Base-by-base conservation (phyloP, 2,329 filamentous ascomycete species). In the Fusarium illudens region DNA sequence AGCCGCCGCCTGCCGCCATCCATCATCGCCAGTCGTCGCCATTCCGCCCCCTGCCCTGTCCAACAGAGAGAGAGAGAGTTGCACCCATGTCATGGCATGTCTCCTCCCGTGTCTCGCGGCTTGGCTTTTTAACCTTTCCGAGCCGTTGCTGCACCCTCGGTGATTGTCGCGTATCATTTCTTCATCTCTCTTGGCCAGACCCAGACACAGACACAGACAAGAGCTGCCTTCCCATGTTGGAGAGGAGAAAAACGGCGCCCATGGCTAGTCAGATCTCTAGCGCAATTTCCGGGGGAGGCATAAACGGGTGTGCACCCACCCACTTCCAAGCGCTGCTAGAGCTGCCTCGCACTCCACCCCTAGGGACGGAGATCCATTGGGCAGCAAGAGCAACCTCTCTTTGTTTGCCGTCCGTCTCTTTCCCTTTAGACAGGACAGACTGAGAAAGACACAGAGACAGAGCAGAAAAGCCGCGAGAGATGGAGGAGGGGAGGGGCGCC, bases 381-480 rank as follows among this genome's bases (percentile, higher is more conserved):
- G 76, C 80, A 80, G 76, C 78, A 80, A 79, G n/a, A n/a, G 57
- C 44, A 37, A 44, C 50, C 65, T 46, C 51, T 42, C 20, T 65
- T 39, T 64, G 33, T 60, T 61, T 33, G 33, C 15, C 39, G 42
- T 34, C 39, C 32, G 15, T 44, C 39, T 27, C 25, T 44, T 44
- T n/a, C n/a, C n/a, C n/a, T n/a, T n/a, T n/a, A n/a, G n/a, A n/a
- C n/a, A n/a, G n/a, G n/a, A n/a, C n/a, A n/a, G 36, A 19, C 17
- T n/a, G n/a, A 13, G 17, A 37, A 11, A 13, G 19, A 37, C 4
- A 19, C 34, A 17, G 34, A 37, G n/a, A n/a, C 8, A 19, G 20
- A 44, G 22, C 7, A 44, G 20, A 17, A 12, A 44, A 20, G 13
- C 37, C 51, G 52, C 39, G 64, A 62, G 44, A 54, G 60, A 62